These are phyloP conservation scores for Podosphaera fusca DNA, from an alignment of 2,329 filamentous ascomycete genomes.

Conservation along the genomic window DNA sequence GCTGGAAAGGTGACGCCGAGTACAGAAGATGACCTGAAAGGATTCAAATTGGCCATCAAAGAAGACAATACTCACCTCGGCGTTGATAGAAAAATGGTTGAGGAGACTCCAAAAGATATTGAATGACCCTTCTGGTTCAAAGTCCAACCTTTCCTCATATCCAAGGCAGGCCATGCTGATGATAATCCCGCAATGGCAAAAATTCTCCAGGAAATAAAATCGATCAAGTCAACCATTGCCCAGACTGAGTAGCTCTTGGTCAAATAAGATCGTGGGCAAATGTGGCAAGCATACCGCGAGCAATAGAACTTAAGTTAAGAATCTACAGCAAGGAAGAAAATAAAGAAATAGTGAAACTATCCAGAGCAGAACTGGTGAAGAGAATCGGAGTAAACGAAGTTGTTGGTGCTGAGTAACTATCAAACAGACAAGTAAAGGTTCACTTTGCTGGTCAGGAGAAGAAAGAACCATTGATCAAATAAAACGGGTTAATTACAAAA, in stretches of 20 bases:
- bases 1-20: no score
- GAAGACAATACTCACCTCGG: no score
- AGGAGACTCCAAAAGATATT: no score
- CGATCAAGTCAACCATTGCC: not conserved
- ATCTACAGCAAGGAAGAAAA: not conserved
- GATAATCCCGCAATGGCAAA: not conserved
- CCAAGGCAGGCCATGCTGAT: not conserved
- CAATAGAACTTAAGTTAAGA: not conserved
- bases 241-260: not conserved
- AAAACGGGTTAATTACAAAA: not conserved
- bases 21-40: no score
- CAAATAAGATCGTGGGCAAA: not conserved
- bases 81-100: no score
- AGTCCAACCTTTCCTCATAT: not conserved
- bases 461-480: not conserved
- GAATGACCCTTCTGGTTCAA: not conserved
- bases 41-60: no score
- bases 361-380: not conserved
- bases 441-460: not conserved
- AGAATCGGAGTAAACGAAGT: not conserved
- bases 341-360: not conserved
- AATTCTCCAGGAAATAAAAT: not conserved
- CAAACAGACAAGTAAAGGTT: not conserved
- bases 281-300: not conserved
- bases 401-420: not conserved